Evolutionary conservation across 768 basidiomycete species (phyloP), one percentile per base, ranked within the genome.

Genomic region (Chalciporus pseudorubinellus): DNA sequence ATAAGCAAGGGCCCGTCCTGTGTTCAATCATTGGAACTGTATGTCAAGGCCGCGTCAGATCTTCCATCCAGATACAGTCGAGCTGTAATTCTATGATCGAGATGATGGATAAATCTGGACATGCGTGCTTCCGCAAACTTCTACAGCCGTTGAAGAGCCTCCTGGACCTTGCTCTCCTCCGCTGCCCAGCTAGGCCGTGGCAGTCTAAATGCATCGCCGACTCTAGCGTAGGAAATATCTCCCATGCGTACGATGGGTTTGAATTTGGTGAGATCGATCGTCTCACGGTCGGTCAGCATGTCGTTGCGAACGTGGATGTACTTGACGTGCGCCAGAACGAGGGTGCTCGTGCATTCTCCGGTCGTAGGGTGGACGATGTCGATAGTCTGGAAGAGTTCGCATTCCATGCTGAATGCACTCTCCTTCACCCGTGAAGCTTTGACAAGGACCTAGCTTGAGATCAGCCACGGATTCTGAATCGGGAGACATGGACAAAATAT

Each of bases 331-430:
- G 72, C 76, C 14, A 77, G 58, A 7, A 77, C 51, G 28, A 77
- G 61, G 2, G 69, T 73, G 29, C 52, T 64, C 46, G 63, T 68
- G 9, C 46, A 48, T 24, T 48, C 50, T 3, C 63, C 61, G 2
- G 64, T 66, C 6, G 50, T 55, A 13, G 74, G 73, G 39, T 74
- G 59, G 10, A 57, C 50, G 58, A 77, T 68, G 34, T 74, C 72
- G 50, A 71, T 59, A 4, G 63, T 55, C 46, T 76, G 51, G 42
- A 16, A 53, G 29, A 50, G 46, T 48, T 74, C 74, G 58, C 75
- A 77, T 56, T 77, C 76, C 74, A 77, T 73, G 57, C 72, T 74
- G 60, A 77, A 76, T 3, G 75, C 76, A 55, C 76, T 77, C 40
- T 77, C 75, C 50, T 68, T 68, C 42, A 77, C 75, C 8, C 75